These are phyloP conservation scores for Clonostachys rhizophaga DNA, from an alignment of 2,329 filamentous ascomycete species.

Conservation along the genomic window DNA sequence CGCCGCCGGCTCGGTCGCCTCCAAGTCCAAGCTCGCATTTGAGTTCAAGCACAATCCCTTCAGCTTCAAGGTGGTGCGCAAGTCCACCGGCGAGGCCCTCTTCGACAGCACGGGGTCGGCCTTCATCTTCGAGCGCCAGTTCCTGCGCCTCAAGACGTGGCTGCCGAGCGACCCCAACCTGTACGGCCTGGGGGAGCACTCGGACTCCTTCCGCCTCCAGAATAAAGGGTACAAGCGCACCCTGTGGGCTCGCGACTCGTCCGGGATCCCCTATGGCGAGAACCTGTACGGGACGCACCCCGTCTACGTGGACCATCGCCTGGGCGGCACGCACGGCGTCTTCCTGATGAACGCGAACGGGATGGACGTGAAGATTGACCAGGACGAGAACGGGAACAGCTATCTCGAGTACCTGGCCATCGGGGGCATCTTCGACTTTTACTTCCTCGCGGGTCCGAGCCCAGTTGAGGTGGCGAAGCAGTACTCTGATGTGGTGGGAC, in stretches of 20 bases:
- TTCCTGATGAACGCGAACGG: constrained; percentile 66
- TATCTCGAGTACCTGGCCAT: constrained; percentile 73
- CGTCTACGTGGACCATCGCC: constrained; percentile 65
- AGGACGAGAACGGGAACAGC: constrained; percentile 43
- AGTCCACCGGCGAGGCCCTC: constrained; percentile 56
- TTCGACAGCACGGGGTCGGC: constrained; percentile 61
- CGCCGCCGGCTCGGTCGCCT: neutral
- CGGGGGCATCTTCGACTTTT: constrained; percentile 67
- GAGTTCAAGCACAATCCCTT: constrained; percentile 39
- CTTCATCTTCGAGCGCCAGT: constrained; percentile 72
- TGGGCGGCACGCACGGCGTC: constrained; percentile 53
- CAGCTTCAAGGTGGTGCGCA: constrained; percentile 59
- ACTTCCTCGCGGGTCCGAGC: constrained; percentile 53
- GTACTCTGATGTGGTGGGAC: constrained; percentile 48
- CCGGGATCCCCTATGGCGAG: constrained; percentile 49
- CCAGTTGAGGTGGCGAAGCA: constrained; percentile 50
- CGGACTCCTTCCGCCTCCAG: constrained; percentile 42
- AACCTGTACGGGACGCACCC: constrained; percentile 70
- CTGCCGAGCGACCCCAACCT: constrained; percentile 69
- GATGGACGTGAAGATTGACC: constrained; percentile 70
- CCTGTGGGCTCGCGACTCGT: constrained; percentile 63
- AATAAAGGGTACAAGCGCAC: constrained; percentile 35
- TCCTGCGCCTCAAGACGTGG: constrained; percentile 64
- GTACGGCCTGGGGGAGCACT: constrained; percentile 70
- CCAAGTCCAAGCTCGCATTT: constrained; percentile 35